phyloP scores from a whole-genome alignment of 2,329 filamentous ascomycete genomes.

The Cercospora janseana region DNA sequence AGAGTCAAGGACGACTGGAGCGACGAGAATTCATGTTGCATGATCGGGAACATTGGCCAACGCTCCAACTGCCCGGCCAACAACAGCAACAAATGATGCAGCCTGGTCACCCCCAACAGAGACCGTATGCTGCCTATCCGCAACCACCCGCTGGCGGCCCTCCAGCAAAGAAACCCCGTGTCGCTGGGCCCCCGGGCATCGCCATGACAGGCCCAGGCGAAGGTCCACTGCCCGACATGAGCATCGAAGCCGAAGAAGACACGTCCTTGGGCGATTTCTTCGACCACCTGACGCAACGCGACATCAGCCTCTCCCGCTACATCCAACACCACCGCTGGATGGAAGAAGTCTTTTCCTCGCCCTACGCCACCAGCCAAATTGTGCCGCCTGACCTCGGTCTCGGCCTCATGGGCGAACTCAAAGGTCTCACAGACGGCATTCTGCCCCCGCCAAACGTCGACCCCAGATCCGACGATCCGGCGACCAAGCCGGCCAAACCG shows the following conservation, averaged over 20 bases:
- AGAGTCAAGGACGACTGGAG: slow-evolving; percentile 74
- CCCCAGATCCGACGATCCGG: slow-evolving; percentile 17
- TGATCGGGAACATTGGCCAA: slow-evolving; percentile 86
- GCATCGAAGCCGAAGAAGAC: slow-evolving; percentile 85
- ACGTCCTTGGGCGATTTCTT: slow-evolving; percentile 83
- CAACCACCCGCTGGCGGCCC: slow-evolving; percentile 37
- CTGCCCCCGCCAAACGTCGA: slow-evolving; percentile 60
- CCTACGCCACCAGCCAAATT: slow-evolving; percentile 82
- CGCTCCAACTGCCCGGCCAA: slow-evolving; percentile 65
- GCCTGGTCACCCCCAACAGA: slow-evolving; percentile 18
- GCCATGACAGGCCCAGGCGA: slow-evolving; percentile 44
- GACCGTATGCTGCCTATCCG: slow-evolving; percentile 33
- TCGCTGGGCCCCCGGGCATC: slow-evolving; percentile 40
- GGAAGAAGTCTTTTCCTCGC: slow-evolving; percentile 92
- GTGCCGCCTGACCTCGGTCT: slow-evolving; percentile 82
- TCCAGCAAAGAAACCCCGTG: slow-evolving; percentile 48
- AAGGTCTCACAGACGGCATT: slow-evolving; percentile 77
- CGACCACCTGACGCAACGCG: slow-evolving; percentile 82
- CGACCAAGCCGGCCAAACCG: slow-evolving; percentile 47
- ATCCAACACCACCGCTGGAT: slow-evolving; percentile 98
- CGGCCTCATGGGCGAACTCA: slow-evolving; percentile 73
- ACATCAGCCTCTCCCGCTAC: slow-evolving; percentile 83
- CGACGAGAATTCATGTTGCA: slow-evolving; percentile 94
- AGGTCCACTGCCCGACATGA: slow-evolving; percentile 42
- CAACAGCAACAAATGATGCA: slow-evolving; percentile 23